Evolutionary conservation across 805 yeast genomes (phyloP).

Genomic region (Candida ulmi): DNA sequence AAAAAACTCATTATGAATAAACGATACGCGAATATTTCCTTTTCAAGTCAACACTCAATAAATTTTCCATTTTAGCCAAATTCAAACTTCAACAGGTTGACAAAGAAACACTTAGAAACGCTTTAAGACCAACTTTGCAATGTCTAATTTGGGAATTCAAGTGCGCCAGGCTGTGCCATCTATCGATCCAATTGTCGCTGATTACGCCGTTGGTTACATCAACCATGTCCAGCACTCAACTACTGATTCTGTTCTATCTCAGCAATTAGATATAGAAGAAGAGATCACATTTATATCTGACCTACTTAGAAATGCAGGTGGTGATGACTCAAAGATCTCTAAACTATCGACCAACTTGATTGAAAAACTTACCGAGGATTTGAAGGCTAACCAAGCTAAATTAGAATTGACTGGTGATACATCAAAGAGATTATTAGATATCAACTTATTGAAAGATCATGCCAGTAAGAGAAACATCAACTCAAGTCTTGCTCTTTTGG

Average conservation of each 20-base stretch:
- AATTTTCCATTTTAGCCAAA: not conserved
- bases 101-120: not conserved
- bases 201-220: constrained; percentile 89
- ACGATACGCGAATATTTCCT: too few species aligned
- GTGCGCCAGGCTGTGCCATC: constrained; percentile 84
- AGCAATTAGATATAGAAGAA: constrained; percentile 55
- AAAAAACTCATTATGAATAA: not conserved
- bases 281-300: constrained; percentile 67
- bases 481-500: constrained; percentile 69
- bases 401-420: constrained; percentile 79
- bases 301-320: constrained; percentile 80
- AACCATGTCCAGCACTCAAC: constrained; percentile 75
- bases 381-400: constrained; percentile 64
- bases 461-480: constrained; percentile 63
- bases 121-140: constrained; percentile 3
- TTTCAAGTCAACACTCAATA: not conserved
- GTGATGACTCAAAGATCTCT: constrained; percentile 49
- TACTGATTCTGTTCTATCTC: constrained; percentile 76
- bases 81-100: not conserved
- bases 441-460: constrained; percentile 63
- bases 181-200: constrained; percentile 78
- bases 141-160: constrained; percentile 42
- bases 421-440: constrained; percentile 77
- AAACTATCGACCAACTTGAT: constrained; percentile 40
- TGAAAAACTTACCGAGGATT: constrained; percentile 45